Evolutionary conservation across 768 basidiomycete species (phyloP).

Genomic region (Glaciozyma antarctica): DNA sequence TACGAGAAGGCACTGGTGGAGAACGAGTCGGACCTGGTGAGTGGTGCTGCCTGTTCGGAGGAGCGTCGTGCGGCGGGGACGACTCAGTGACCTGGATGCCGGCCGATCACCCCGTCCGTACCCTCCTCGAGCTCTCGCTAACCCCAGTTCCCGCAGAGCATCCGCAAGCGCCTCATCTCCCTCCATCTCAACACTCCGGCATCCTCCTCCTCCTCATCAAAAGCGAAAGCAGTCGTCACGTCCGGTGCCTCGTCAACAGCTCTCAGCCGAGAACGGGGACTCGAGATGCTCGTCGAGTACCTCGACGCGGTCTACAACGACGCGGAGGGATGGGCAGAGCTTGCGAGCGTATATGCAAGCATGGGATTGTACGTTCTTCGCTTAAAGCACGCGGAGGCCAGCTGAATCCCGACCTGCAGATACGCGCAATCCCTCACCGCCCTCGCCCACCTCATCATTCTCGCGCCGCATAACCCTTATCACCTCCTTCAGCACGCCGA

Average conservation of each 20-base stretch:
- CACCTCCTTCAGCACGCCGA: conserved; percentile 76
- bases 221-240: not conserved
- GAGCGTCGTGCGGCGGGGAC: no score
- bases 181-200: conserved; percentile 49
- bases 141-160: conserved; percentile 41
- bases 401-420: conserved; percentile 41
- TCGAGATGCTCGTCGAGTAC: conserved; percentile 60
- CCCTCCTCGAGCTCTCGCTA: not conserved
- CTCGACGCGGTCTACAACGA: conserved; percentile 84
- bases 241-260: not conserved
- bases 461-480: conserved; percentile 78
- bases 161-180: conserved; percentile 74
- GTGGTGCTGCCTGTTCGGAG: conserved; percentile 36
- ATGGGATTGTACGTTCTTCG: conserved; percentile 56
- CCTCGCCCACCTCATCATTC: conserved; percentile 67
- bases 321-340: conserved; percentile 75
- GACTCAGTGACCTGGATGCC: no score
- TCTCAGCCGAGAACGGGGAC: conserved; percentile 57
- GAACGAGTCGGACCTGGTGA: conserved; percentile 62
- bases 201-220: not conserved
- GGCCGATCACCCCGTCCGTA: not conserved
- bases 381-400: not conserved
- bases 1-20: conserved; percentile 55
- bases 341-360: conserved; percentile 66
- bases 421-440: conserved; percentile 64